Evolutionary conservation across 129 eudicot genomes (phyloP).

Genomic region (Arctium lappa): DNA sequence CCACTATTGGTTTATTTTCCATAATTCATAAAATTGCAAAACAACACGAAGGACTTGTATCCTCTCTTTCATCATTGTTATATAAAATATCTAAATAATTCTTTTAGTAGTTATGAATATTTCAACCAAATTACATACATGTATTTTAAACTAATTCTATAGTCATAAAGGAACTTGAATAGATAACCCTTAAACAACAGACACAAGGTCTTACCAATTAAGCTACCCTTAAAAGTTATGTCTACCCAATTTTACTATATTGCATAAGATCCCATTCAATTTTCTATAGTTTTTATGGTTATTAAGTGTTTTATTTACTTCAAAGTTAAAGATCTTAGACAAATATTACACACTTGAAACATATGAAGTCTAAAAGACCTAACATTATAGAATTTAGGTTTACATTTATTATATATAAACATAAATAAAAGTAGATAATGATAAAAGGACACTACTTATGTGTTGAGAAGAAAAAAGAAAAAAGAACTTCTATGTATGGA

Average conservation of each 20-base stretch:
- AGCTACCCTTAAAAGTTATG: background rate
- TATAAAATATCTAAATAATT: too few species aligned
- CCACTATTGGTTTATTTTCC: background rate
- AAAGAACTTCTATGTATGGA: slow-evolving; percentile 2
- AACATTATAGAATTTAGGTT: background rate
- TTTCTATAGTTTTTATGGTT: background rate
- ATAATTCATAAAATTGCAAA: background rate
- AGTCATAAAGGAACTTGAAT: too few species aligned
- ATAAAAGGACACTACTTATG: background rate
- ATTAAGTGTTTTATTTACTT: background rate
- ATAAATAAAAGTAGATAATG: background rate
- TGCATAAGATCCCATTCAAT: background rate
- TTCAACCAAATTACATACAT: background rate
- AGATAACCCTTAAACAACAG: too few species aligned
- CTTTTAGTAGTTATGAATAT: too few species aligned
- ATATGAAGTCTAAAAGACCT: too few species aligned
- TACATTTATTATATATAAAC: background rate
- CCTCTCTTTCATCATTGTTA: background rate
- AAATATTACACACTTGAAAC: background rate
- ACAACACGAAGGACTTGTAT: background rate
- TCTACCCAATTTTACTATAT: background rate
- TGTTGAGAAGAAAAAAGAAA: background rate
- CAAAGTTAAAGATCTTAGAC: background rate
- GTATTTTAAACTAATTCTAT: too few species aligned
- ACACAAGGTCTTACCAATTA: background rate